Base-by-base conservation (phyloP, 2,329 filamentous ascomycete genomes). In the Aspergillus sp. region DNA sequence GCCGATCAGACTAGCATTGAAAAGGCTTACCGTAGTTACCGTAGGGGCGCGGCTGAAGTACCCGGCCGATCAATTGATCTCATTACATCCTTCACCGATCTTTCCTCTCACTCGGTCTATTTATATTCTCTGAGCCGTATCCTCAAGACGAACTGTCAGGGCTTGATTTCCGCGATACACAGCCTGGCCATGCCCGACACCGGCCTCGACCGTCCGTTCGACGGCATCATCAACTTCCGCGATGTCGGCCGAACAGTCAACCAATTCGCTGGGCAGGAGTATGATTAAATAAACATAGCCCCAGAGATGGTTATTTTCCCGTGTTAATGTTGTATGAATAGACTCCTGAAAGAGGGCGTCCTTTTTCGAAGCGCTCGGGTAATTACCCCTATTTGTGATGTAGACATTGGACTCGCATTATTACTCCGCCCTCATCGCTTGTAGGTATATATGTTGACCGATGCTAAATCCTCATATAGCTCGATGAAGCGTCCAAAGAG, bases 231-330 rank as follows among this genome's bases (percentile, higher is more conserved):
- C 65, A 93, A 93, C 72, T 91, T 93, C 69, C 85, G 90, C 56
- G 90, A 93, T 78, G 86, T 93, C 43, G 89, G 87, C 41, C 77
- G 80, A 61, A 86, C 84, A 0, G 79, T 91, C 64, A 92, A 92
- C 65, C 68, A 74, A 24, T 82, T 82, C 59, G 72, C 84, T 4
- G 81, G 81, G 22, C 76, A 77, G 61, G 82, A 79, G 86, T 86
- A 76, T 64, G 76, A 18, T 12, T 24, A 26, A 22, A 30, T 36
- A 36, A 30, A 26, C 13, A 5, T 24, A 26, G 18, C 15, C 22
- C 13, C n/a, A 26, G 12, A 11, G 12, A 7, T 4, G n/a, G 17
- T 45, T 30, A 7, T 13, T 15, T 20, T n/a, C 7, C 44, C 41
- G 4, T 17, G 36, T 39, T 36, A 45, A 59, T 63, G 30, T 63